Percentiles rank a stretch among this genome's conserved stretches.
These are phyloP conservation scores for Paxillus rubicundulus DNA, from an alignment of 768 basidiomycete species.

Conservation along the genomic window DNA sequence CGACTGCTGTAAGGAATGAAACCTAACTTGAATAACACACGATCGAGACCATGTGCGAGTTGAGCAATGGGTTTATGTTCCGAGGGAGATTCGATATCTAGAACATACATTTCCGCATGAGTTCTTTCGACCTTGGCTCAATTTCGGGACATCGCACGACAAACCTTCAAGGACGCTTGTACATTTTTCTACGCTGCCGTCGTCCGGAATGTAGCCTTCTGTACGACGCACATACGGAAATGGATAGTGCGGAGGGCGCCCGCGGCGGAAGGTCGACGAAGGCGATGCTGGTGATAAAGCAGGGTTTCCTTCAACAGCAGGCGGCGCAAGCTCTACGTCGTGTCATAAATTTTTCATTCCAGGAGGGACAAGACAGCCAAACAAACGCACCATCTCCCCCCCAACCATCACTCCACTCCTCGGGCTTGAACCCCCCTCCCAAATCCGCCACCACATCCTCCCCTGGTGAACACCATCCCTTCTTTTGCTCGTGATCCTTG, in stretches of 20 bases:
- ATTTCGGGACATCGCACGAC: neutral
- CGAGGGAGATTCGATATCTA: conserved; percentile 45
- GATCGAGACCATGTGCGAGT: conserved; percentile 63
- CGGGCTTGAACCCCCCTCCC: conserved; percentile 6
- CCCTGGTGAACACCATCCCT: neutral
- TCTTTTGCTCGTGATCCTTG: neutral
- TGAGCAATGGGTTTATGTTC: conserved; percentile 56
- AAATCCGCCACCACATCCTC: neutral
- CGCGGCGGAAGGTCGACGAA: conserved; percentile 7
- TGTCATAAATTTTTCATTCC: neutral
- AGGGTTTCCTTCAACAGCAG: conserved; percentile 3
- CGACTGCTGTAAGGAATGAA: neutral
- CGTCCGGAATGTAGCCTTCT: conserved; percentile 23
- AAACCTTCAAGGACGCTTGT: conserved; percentile 18
- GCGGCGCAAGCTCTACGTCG: conserved; percentile 15
- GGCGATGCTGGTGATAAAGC: neutral
- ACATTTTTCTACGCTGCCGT: neutral
- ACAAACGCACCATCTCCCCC: conserved; percentile 23
- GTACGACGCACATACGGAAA: conserved; percentile 26
- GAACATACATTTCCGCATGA: neutral
- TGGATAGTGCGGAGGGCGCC: conserved; percentile 19
- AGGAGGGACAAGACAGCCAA: too few species aligned
- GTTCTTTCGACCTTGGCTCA: neutral
- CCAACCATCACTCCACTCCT: conserved; percentile 17
- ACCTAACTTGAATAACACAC: conserved; percentile 73